phyloP scores from a whole-genome alignment of 1,284 basidiomycete genomes.

The Megacollybia platyphylla region DNA sequence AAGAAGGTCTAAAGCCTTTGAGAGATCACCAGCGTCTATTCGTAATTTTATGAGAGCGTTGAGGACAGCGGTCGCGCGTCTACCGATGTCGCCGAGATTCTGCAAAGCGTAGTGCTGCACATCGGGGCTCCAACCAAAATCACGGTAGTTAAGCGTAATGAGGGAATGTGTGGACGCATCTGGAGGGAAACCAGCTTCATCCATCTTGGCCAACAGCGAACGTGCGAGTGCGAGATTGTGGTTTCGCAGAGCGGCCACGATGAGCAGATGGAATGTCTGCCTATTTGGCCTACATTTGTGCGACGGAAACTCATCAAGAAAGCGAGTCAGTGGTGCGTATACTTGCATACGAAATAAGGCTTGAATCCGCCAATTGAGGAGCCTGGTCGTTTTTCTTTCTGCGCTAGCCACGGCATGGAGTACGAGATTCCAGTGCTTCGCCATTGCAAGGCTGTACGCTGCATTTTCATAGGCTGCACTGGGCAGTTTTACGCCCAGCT shows the following conservation, averaged over 20 bases:
- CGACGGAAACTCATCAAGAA: conserved; percentile 35
- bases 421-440: conserved; percentile 36
- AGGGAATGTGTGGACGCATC: conserved; percentile 47
- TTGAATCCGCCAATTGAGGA: conserved; percentile 58
- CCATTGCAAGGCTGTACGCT: conserved; percentile 30
- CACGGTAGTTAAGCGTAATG: conserved; percentile 44
- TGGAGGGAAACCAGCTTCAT: conserved; percentile 34
- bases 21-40: conserved; percentile 41
- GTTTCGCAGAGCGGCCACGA: conserved; percentile 57
- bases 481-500: conserved; percentile 33
- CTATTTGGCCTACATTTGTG: conserved; percentile 34
- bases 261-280: conserved; percentile 53
- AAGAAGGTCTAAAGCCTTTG: conserved; percentile 30
- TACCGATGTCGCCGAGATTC: conserved; percentile 25
- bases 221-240: conserved; percentile 44
- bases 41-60: conserved; percentile 53
- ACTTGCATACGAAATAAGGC: conserved; percentile 40
- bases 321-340: conserved; percentile 29
- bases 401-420: conserved; percentile 29
- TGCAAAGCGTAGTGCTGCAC: conserved; percentile 40
- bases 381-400: conserved; percentile 32
- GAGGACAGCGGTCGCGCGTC: conserved; percentile 33
- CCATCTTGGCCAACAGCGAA: conserved; percentile 39
- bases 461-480: conserved; percentile 47
- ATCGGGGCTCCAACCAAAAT: conserved; percentile 41